Evolutionary conservation across 805 yeast genomes (phyloP), one percentile per base, ranked within the genome.

Genomic region (Kregervanrija pseudodelftensis): DNA sequence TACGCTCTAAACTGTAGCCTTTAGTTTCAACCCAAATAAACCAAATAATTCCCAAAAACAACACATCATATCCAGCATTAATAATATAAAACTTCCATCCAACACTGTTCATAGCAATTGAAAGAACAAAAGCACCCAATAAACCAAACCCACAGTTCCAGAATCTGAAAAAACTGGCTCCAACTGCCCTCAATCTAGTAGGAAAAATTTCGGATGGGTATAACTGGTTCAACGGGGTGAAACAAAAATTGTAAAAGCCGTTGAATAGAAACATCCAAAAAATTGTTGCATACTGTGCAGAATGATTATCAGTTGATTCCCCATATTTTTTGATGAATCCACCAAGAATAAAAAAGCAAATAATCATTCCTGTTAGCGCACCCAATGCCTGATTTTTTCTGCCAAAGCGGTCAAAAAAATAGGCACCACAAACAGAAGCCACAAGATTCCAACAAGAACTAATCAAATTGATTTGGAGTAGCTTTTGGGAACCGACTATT

Each of bases 201-300:
- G 71, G 63, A 41, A 61, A 48, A 33, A 61, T 61, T 56, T 72
- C 79, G 36, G 79, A 70, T 42, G 68, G 52, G 54, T 74, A 74
- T 38, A 71, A 53, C 54, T 58, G 67, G 42, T 76, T 74, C 44
- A 73, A 62, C 41, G 77, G 77, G 46, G 71, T 70, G 42, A 61
- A 54, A 34, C 73, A 73, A 37, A 66, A 57, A 51, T 70, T 64
- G 59, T 72, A 74, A 36, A 65, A 61, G 42, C 59, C 52, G 57
- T 67, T 65, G 67, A 64, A 72, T 36, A 74, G 53, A 66, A 73
- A 75, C 43, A 76, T 74, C 77, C 75, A 70, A 8, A 75, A 75
- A n/a, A 57, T 40, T 12, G 53, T 41, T 22, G 48, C 51, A 44
- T 53, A 44, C 35, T 51, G 43, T 33, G 48, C 42, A 30, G 79